These are phyloP conservation scores for Talaromyces sp. DNA, from an alignment of 2,329 filamentous ascomycete species.

Conservation along the genomic window DNA sequence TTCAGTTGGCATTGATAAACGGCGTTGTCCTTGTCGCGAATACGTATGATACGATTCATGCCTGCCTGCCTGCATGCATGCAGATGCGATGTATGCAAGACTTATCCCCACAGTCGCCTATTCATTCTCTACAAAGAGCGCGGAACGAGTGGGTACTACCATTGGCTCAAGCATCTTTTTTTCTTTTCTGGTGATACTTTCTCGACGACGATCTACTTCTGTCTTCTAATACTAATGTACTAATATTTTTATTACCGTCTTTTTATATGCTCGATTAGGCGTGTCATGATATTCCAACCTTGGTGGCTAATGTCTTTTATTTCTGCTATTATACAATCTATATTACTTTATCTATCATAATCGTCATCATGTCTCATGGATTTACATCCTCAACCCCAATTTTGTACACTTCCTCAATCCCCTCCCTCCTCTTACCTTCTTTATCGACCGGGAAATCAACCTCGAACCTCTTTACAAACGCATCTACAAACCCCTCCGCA, in stretches of 20 bases:
- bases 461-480: conserved; percentile 36
- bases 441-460: conserved; percentile 17
- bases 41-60: not conserved
- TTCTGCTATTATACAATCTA: conserved; percentile 3
- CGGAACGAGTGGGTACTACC: not conserved
- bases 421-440: conserved; percentile 16
- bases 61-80: not conserved
- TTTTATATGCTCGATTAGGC: not conserved
- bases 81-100: conserved; percentile 6
- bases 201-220: conserved; percentile 4
- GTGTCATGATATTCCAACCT: conserved; percentile 2
- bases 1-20: conserved; percentile 13
- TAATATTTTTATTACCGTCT: not conserved
- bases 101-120: not conserved
- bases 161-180: not conserved
- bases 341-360: not conserved
- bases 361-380: conserved; percentile 13
- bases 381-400: conserved; percentile 36
- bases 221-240: conserved; percentile 6
- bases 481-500: conserved; percentile 34
- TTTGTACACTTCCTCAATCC: conserved; percentile 36
- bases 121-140: not conserved
- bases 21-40: conserved; percentile 12
- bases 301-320: not conserved
- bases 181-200: not conserved